Conservation (phyloP, 2,329 filamentous ascomycete species). For the Colletotrichum shisoi region DNA sequence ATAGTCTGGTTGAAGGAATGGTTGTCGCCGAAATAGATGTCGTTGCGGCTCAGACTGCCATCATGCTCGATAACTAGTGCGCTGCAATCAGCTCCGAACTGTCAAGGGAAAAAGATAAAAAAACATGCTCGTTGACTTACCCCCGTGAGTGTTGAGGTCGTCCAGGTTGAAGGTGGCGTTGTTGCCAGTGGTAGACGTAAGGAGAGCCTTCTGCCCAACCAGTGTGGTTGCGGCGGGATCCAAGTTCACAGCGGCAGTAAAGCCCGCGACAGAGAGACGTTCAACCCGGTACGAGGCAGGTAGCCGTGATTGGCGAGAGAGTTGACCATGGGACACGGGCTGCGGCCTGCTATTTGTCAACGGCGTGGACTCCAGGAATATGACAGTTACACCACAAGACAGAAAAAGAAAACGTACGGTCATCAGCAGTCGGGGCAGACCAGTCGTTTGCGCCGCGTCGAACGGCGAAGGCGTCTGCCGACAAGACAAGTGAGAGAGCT, state of each 20-base stretch:
- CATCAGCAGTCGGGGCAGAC: conserved; percentile 27
- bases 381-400: no score
- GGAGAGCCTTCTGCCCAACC: conserved; percentile 15
- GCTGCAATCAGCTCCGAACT: not conserved
- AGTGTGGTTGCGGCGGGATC: conserved; percentile 38
- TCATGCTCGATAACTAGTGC: conserved; percentile 49
- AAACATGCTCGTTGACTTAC: conserved; percentile 21
- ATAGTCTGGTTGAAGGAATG: conserved; percentile 45
- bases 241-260: conserved; percentile 39
- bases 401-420: conserved; percentile 18
- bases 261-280: conserved; percentile 37
- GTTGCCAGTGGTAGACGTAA: conserved; percentile 45
- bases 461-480: conserved; percentile 28
- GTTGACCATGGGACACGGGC: conserved; percentile 44
- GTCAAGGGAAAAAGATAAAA: no score
- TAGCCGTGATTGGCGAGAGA: conserved; percentile 43
- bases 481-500: conserved; percentile 15
- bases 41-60: conserved; percentile 46
- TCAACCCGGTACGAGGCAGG: conserved; percentile 38
- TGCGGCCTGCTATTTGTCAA: conserved; percentile 30
- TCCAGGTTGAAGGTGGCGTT: conserved; percentile 45
- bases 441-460: conserved; percentile 25
- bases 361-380: no score
- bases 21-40: conserved; percentile 46
- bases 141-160: conserved; percentile 43